These are phyloP conservation scores for Trichothecium roseum DNA, from an alignment of 2,329 filamentous ascomycete species.

Conservation along the genomic window DNA sequence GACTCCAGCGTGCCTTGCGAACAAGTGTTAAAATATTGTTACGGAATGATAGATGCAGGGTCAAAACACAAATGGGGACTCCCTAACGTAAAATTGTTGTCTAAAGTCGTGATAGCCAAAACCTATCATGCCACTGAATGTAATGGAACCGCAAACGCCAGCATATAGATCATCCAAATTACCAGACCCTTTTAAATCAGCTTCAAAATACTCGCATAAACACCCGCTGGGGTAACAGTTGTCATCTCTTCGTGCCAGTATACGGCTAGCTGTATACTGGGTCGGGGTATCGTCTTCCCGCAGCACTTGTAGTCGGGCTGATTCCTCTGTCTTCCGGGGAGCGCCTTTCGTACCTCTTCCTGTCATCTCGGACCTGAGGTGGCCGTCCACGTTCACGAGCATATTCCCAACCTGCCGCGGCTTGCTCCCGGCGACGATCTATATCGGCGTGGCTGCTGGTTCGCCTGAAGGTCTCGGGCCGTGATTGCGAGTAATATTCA, in stretches of 20 bases:
- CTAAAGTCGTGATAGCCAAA: too few species aligned
- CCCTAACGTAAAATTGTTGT: too few species aligned
- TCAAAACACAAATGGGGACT: too few species aligned
- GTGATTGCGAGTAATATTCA: slow-evolving; percentile 22
- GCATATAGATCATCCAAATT: too few species aligned
- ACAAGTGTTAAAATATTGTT: too few species aligned
- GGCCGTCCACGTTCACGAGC: slow-evolving; percentile 20
- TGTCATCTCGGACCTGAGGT: slow-evolving; percentile 21
- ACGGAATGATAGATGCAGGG: too few species aligned
- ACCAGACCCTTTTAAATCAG: too few species aligned
- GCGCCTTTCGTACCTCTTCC: slow-evolving; percentile 25
- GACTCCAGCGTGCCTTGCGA: too few species aligned
- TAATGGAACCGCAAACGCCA: too few species aligned
- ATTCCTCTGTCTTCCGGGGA: slow-evolving; percentile 18
- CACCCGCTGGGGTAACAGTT: too few species aligned
- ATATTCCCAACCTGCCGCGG: slow-evolving; percentile 16
- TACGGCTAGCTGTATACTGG: slow-evolving; percentile 14
- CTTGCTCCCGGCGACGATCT: slow-evolving; percentile 28
- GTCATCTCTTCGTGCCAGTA: background rate
- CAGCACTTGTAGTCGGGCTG: slow-evolving; percentile 20
- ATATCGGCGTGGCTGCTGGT: slow-evolving; percentile 41
- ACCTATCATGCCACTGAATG: too few species aligned
- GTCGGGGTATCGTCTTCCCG: slow-evolving; percentile 28
- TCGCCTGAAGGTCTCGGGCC: slow-evolving; percentile 30
- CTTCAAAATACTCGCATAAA: too few species aligned